Percentiles rank a stretch among this genome's conserved stretches.
Evolutionary conservation across 805 yeast genomes (phyloP).

Genomic region (Yarrowia divulgata): DNA sequence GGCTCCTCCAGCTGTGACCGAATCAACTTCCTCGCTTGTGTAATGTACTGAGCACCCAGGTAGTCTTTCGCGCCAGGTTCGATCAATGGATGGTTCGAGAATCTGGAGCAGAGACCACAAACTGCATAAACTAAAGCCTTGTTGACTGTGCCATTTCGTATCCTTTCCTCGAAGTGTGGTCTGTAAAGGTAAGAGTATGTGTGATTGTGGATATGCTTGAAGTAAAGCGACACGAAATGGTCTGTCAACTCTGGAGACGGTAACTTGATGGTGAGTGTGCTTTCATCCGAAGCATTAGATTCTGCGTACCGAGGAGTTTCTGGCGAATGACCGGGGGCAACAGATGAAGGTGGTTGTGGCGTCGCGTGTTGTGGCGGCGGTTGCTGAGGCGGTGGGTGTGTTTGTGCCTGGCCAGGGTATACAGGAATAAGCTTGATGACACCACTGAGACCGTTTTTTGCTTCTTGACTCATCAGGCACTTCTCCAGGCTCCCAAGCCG

Average conservation of each 20-base stretch:
- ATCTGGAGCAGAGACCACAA: constrained; percentile 51
- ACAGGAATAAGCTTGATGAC: constrained; percentile 31
- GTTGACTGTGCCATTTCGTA: constrained; percentile 47
- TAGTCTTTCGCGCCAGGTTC: constrained; percentile 41
- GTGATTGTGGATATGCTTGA: constrained; percentile 49
- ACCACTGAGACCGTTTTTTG: constrained; percentile 14
- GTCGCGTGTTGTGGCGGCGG: constrained; percentile 13
- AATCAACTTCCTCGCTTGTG: constrained; percentile 42
- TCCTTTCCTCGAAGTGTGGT: constrained; percentile 47
- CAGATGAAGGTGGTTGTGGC: neutral
- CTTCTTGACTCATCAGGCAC: constrained; percentile 39
- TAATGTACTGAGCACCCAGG: constrained; percentile 43
- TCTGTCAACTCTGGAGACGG: constrained; percentile 46
- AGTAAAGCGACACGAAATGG: constrained; percentile 50
- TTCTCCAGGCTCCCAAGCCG: constrained; percentile 44
- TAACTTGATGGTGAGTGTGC: constrained; percentile 37
- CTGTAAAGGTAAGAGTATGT: constrained; percentile 51
- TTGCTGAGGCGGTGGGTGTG: constrained; percentile 7
- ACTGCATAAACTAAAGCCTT: constrained; percentile 49
- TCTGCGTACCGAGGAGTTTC: constrained; percentile 15
- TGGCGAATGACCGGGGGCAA: constrained; percentile 16
- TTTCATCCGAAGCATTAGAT: constrained; percentile 31
- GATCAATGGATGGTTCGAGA: constrained; percentile 49
- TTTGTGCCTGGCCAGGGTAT: constrained; percentile 4
- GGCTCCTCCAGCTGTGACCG: constrained; percentile 47